Evolutionary conservation across 202 grass and related monocot genomes (phyloP), one percentile per base, ranked within the genome.

Genomic region (Alloteropsis angusta): DNA sequence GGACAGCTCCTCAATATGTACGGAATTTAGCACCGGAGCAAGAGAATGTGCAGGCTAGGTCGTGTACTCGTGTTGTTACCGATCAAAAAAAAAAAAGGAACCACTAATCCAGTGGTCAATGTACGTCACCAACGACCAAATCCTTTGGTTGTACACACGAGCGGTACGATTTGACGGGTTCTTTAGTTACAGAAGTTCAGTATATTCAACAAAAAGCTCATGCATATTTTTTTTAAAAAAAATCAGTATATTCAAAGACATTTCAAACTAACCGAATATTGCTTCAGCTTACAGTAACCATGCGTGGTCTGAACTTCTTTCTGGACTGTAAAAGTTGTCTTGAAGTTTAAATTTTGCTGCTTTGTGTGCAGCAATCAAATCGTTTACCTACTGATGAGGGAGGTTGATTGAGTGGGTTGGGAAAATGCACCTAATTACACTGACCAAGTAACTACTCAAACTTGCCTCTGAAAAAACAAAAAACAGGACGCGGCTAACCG

Each of bases 361-460:
- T 38, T 9, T 48, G 28, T 53, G 48, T 41, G 41, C 67, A 58
- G 6, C 43, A 12, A 12, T 69, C 65, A 75, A 46, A 64, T 62
- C 71, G 12, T 46, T 77, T 77, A 71, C 56, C 78, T 58, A 71
- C 79, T 65, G 53, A 54, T 84, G 17, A 16, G 47, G 34, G 17
- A 32, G 13, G 50, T 60, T 60, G 82, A 41, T 44, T 84, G 82
- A 41, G 55, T 84, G 36, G 43, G 26, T 55, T 78, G 25, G 74
- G 54, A 35, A 61, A 80, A 74, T 16, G 18, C 53, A 81, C 60
- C 83, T 60, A 85, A 60, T 75, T 60, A 42, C 43, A 59, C 42
- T 53, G 46, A 69, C 53, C 25, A 74, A 50, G 44, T 48, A 72
- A 62, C 74, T 17, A 84, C 44, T 76, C 54, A 16, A 55, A 12